Evolutionary conservation across 1,139 yeast genomes (phyloP), one percentile per base, ranked within the genome.

Genomic region (Geotrichum phurueaensis): DNA sequence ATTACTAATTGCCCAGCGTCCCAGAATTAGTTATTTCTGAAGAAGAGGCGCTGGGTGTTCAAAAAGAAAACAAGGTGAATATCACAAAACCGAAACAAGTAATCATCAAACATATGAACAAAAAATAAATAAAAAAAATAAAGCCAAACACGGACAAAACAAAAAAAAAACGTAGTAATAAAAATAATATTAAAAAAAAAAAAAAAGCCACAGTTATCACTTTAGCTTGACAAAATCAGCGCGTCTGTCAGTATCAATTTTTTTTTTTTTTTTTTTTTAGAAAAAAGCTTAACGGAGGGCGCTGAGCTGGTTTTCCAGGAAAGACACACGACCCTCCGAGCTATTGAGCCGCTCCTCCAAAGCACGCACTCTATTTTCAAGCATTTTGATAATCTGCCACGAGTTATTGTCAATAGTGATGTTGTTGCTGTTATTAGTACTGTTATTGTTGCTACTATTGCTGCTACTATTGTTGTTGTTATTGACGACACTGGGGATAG

Each of bases 301-400:
- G 47, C 47, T 39, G 9, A 39, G 22, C 27, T 62, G 61, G 36
- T 57, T 49, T 36, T 71, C 73, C 47, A 69, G 61, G 15, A 62
- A 63, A 10, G 70, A 66, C 9, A 71, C 63, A 25, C 74, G 65
- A 39, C 67, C 67, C 60, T 73, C 76, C 3, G 75, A 67, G 43
- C 68, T 67, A 50, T 69, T 66, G 31, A 73, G 63, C 29, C 75
- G 66, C 36, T 69, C 72, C 61, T 73, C 76, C 25, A 73, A 62
- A 20, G 69, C 67, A 31, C 70, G 63, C 13, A 73, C 65, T 6
- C 74, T 66, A 27, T 67, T 65, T 55, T 73, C 75, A 48, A 73
- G 65, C 63, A 68, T 65, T 25, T 47, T 53, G 5, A 53, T 39
- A 10, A 39, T 39, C 20, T 39, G 47, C 47, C 47, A 53, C 7